Conservation (phyloP, 2,329 filamentous ascomycete species). For the Colletotrichum shisoi region DNA sequence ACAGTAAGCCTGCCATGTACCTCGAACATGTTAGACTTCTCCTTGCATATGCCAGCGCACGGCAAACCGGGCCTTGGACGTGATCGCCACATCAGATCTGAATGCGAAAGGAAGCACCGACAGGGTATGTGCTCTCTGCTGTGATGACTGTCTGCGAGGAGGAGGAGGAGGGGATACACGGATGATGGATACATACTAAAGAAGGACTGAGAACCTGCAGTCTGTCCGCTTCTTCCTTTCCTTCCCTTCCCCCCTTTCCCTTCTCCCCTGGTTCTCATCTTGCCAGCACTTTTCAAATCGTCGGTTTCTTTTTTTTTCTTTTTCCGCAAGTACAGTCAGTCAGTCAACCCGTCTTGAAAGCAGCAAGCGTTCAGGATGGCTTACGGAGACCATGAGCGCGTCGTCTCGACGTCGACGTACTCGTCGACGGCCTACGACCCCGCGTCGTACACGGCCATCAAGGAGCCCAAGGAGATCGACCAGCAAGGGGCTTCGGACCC, state of each 20-base stretch:
- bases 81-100: slow-evolving; percentile 23
- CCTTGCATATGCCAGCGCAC: slow-evolving; percentile 36
- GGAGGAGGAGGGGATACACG: too few relatives aligned
- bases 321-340: slow-evolving; percentile 12
- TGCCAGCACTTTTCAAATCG: slow-evolving; percentile 11
- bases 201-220: slow-evolving; percentile 31
- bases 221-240: background rate
- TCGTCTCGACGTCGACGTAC: slow-evolving; percentile 29
- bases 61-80: slow-evolving; percentile 16
- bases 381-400: slow-evolving; percentile 29
- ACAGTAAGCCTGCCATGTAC: slow-evolving; percentile 30
- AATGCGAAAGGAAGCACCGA: slow-evolving; percentile 7
- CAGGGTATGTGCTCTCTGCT: slow-evolving; percentile 11
- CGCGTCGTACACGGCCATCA: slow-evolving; percentile 33
- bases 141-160: too few relatives aligned
- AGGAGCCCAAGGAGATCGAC: slow-evolving; percentile 35
- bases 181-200: slow-evolving; percentile 28
- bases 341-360: slow-evolving; percentile 15
- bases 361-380: slow-evolving; percentile 34
- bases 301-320: background rate
- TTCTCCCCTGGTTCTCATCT: background rate
- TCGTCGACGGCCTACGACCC: slow-evolving; percentile 36
- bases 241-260: too few relatives aligned
- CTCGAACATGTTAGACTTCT: slow-evolving; percentile 16
- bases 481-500: slow-evolving; percentile 27